Percentiles rank a stretch among this genome's conserved stretches.
Evolutionary conservation across 2,329 filamentous ascomycete species (phyloP).

Genomic region (Biscogniauxia marginata): DNA sequence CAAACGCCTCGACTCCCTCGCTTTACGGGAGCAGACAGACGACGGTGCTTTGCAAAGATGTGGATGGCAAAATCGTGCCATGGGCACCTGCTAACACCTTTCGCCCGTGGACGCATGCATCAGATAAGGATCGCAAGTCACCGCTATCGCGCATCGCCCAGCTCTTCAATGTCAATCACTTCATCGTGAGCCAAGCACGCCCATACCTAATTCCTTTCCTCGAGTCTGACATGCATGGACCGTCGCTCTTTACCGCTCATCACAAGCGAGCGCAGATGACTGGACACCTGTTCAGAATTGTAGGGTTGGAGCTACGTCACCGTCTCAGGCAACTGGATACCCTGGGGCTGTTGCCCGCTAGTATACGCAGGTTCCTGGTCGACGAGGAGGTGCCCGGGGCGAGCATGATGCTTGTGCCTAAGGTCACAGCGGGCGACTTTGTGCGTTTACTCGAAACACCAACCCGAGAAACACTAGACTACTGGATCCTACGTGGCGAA

Average conservation of each 20-base stretch:
- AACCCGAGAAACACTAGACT: slow-evolving; percentile 69
- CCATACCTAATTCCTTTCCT: slow-evolving; percentile 88
- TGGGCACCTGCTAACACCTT: slow-evolving; percentile 69
- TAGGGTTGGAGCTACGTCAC: slow-evolving; percentile 76
- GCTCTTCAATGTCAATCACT: slow-evolving; percentile 92
- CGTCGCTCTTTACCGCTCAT: slow-evolving; percentile 59
- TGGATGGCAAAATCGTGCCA: slow-evolving; percentile 67
- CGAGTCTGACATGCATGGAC: slow-evolving; percentile 75
- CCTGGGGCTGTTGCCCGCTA: slow-evolving; percentile 67
- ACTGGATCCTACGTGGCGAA: slow-evolving; percentile 86
- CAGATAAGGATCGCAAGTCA: slow-evolving; percentile 63
- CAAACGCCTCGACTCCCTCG: slow-evolving; percentile 65
- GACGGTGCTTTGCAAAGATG: slow-evolving; percentile 74
- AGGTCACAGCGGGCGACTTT: slow-evolving; percentile 72
- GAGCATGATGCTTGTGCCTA: slow-evolving; percentile 78
- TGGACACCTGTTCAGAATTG: slow-evolving; percentile 62
- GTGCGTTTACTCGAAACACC: slow-evolving; percentile 79
- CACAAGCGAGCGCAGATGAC: slow-evolving; percentile 58
- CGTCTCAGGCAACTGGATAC: slow-evolving; percentile 78
- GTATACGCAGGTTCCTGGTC: slow-evolving; percentile 73
- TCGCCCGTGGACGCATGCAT: slow-evolving; percentile 65
- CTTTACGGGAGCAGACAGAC: slow-evolving; percentile 64
- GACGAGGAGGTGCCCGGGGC: slow-evolving; percentile 80
- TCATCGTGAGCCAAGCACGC: slow-evolving; percentile 87
- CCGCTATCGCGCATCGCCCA: slow-evolving; percentile 71